phyloP scores from a whole-genome alignment of 2,329 filamentous ascomycete species.

The Talaromyces sp. region DNA sequence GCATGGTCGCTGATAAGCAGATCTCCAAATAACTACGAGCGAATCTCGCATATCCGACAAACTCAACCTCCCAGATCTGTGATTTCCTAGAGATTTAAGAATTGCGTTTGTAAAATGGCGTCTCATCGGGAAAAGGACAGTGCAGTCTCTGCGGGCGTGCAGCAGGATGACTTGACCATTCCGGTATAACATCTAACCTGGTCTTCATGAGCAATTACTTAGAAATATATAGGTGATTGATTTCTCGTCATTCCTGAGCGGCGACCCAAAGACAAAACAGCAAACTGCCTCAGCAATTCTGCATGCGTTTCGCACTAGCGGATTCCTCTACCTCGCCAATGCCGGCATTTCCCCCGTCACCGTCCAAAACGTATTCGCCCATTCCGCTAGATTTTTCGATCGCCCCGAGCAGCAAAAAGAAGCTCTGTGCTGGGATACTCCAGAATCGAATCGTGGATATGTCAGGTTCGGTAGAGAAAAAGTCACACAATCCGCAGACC shows the following conservation, averaged over 20 bases:
- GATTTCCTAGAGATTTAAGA: too few species aligned
- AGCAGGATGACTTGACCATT: constrained; percentile 44
- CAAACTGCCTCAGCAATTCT: constrained; percentile 69
- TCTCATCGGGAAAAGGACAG: background rate
- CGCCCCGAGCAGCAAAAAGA: constrained; percentile 63
- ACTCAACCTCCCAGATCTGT: background rate
- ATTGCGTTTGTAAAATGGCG: background rate
- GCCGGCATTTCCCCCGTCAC: constrained; percentile 64
- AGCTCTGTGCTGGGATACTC: constrained; percentile 65
- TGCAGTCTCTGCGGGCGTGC: constrained; percentile 32
- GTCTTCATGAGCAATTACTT: background rate
- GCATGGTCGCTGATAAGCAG: background rate
- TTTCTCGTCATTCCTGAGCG: constrained; percentile 69
- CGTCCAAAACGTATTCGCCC: constrained; percentile 61
- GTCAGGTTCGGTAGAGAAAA: constrained; percentile 69
- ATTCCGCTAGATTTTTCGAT: constrained; percentile 68
- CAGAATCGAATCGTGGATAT: constrained; percentile 71
- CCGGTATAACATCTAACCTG: constrained; percentile 30
- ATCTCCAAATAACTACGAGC: background rate
- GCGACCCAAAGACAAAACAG: constrained; percentile 57
- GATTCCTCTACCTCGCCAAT: constrained; percentile 85
- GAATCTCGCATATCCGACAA: background rate
- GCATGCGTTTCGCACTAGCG: constrained; percentile 75
- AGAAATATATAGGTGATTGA: constrained; percentile 64
- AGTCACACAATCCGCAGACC: constrained; percentile 57